Base-by-base conservation (phyloP, 805 yeast species). In the Candida morakotiae region DNA sequence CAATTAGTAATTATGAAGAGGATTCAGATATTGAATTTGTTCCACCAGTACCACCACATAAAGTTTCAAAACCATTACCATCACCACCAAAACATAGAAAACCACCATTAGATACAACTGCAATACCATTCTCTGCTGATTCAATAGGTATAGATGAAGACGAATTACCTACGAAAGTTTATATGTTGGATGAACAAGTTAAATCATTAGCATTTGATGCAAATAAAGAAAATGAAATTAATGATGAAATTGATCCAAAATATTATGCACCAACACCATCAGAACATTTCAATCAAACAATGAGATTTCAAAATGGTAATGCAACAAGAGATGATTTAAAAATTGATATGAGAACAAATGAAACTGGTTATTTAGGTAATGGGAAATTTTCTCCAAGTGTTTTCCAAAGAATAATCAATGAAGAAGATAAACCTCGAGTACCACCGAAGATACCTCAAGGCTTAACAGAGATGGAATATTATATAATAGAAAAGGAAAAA, bases 181-280 rank as follows among this genome's bases (percentile, higher is more conserved):
- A 49, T 44, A 49, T 60, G 38, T 45, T 64, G 53, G 68, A 60
- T 35, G 39, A 61, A 38, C 64, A 51, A 26, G 63, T 62, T 15
- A 50, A 55, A 40, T 53, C 67, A 6, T 49, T 65, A 32, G 51
- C 62, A 1, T 40, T 48, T 29, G 40, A 49, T 3, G 45, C 49
- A 3, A 28, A 43, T 3, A 46, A 47, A 4, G 31, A 32, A n/a
- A n/a, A 22, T 22, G 22, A 40, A 7, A 45, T 48, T 10, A 55
- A 49, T 9, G 54, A 61, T 42, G 69, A 67, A 40, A 46, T 62
- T 2, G 52, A 56, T 13, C 67, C 69, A 5, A 53, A 50, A 34
- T 64, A 54, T 42, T 59, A 68, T 42, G 77, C 77, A 0, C 78
- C 78, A 3, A 62, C 73, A 0, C 77, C 78, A 2, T 58, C 62